These are phyloP conservation scores for Platanthera guangdongensis DNA, from an alignment of 106 monocot species.

Conservation along the genomic window DNA sequence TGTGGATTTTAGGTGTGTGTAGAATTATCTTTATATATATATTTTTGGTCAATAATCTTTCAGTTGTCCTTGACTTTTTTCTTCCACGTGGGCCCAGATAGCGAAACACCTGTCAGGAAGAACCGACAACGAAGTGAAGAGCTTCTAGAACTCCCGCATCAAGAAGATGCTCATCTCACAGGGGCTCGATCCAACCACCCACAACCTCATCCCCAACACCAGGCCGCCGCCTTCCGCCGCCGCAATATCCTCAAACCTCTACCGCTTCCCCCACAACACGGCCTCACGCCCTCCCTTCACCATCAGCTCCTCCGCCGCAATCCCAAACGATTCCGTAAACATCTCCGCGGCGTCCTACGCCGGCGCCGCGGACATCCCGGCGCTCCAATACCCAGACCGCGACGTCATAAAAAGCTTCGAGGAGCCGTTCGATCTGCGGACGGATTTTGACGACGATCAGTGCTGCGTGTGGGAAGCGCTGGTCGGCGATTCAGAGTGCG, in stretches of 20 bases:
- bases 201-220: conserved; percentile 61
- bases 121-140: conserved; percentile 84
- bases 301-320: conserved; percentile 38
- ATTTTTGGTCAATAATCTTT: background rate
- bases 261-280: conserved; percentile 19
- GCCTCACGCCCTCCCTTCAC: conserved; percentile 43
- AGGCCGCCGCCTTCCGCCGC: conserved; percentile 4
- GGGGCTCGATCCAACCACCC: conserved; percentile 85
- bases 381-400: conserved; percentile 33
- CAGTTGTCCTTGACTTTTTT: no score
- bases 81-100: conserved; percentile 74
- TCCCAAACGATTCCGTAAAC: conserved; percentile 9
- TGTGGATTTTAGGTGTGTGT: no score
- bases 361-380: no score
- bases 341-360: no score
- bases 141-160: conserved; percentile 81
- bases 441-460: conserved; percentile 32
- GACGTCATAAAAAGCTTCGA: conserved; percentile 42
- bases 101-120: conserved; percentile 75
- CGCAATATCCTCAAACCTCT: conserved; percentile 8
- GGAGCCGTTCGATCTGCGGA: conserved; percentile 6
- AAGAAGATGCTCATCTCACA: conserved; percentile 79
- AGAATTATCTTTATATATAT: no score
- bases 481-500: conserved; percentile 11
- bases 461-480: conserved; percentile 27